Evolutionary conservation across 495 filamentous ascomycete species (phyloP).

Genomic region (Aspergillus mulundensis): DNA sequence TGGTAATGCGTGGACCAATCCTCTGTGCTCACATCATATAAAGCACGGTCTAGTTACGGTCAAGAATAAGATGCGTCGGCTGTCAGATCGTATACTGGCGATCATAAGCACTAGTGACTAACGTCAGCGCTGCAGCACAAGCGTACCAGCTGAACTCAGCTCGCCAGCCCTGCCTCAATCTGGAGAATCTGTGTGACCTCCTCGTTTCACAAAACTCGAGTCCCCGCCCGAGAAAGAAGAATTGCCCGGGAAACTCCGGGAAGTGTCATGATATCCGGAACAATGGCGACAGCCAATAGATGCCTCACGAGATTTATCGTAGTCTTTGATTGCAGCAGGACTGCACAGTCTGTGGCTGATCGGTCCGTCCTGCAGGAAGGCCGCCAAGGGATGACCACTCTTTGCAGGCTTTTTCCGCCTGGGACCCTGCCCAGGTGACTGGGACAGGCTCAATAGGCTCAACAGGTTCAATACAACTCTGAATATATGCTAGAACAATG

Average conservation of each 20-base stretch:
- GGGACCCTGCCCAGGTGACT: too few relatives aligned
- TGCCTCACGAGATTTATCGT: not conserved
- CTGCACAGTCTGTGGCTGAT: too few relatives aligned
- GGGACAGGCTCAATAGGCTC: too few relatives aligned
- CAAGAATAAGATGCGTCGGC: too few relatives aligned
- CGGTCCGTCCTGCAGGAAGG: not conserved
- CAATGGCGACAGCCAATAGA: slow-evolving; percentile 2
- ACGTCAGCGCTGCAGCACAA: too few relatives aligned
- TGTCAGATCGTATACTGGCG: not conserved
- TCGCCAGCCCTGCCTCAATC: not conserved
- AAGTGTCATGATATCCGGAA: not conserved
- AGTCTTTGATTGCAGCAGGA: not conserved
- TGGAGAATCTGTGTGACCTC: not conserved
- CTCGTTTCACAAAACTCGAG: not conserved
- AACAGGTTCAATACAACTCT: too few relatives aligned
- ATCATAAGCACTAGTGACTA: not conserved
- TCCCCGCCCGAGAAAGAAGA: not conserved
- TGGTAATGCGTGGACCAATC: too few relatives aligned
- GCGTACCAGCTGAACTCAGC: not conserved
- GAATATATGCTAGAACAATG: too few relatives aligned
- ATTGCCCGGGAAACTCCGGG: not conserved
- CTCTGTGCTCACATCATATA: not conserved
- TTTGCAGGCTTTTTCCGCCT: too few relatives aligned
- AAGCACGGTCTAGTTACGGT: not conserved
- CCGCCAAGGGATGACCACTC: slow-evolving; percentile 2